Conservation (phyloP, 164 flowering plant genomes). For the Aristolochia fimbriata region DNA sequence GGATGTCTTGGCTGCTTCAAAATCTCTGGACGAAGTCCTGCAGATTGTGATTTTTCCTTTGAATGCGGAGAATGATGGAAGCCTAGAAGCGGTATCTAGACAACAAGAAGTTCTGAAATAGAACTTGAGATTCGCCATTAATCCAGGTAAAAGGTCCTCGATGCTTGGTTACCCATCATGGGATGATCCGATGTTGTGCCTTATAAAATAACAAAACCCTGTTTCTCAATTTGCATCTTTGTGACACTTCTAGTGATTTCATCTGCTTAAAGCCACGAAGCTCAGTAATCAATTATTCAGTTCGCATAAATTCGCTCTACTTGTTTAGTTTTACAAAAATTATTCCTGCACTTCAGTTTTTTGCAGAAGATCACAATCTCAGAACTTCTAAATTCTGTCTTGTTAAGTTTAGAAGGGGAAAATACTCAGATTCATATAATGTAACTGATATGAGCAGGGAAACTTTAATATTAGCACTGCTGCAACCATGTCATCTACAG, state of each 20-base stretch:
- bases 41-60: neutral
- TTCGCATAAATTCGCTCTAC: no score
- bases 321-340: no score
- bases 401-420: no score
- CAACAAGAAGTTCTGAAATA: neutral
- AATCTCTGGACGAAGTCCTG: neutral
- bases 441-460: no score
- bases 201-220: neutral
- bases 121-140: neutral
- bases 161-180: neutral
- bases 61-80: neutral
- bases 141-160: neutral
- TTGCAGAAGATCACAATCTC: no score
- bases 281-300: no score
- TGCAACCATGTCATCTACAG: no score
- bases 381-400: no score
- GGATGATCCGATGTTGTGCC: neutral
- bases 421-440: no score
- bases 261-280: no score
- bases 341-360: no score
- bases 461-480: no score
- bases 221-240: neutral
- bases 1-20: neutral
- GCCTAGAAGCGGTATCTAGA: neutral
- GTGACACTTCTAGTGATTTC: neutral